These are phyloP conservation scores for Globisporangium spinosum DNA, from an alignment of 352 stramenopile genomes.

Conservation along the genomic window DNA sequence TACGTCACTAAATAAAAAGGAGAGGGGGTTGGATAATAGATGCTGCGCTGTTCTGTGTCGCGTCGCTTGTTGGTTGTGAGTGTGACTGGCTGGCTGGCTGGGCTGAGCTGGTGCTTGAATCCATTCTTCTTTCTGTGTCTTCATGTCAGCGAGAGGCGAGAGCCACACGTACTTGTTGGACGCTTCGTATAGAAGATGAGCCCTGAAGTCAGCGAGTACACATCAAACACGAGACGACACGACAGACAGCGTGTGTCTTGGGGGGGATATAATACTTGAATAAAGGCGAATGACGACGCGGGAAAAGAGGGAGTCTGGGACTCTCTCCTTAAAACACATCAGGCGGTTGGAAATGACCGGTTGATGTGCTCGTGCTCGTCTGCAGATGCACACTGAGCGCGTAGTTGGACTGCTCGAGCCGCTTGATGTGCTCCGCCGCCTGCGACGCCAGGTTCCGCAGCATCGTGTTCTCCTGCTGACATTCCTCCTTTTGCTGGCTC, in stretches of 20 bases:
- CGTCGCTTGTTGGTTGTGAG: background rate
- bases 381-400: slow-evolving; percentile 82
- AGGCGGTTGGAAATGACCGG: slow-evolving; percentile 42
- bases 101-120: background rate
- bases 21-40: background rate
- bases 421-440: slow-evolving; percentile 83
- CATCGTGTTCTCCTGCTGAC: slow-evolving; percentile 62
- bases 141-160: background rate
- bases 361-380: slow-evolving; percentile 54
- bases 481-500: slow-evolving; percentile 86
- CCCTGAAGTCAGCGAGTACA: background rate
- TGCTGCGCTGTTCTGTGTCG: background rate
- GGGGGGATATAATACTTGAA: slow-evolving; percentile 11
- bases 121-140: background rate
- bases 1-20: slow-evolving; percentile 17
- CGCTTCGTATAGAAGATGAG: background rate
- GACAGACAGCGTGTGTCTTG: background rate
- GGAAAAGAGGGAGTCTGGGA: background rate
- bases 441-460: slow-evolving; percentile 73
- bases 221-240: no score
- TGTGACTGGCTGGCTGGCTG: background rate
- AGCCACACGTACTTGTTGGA: background rate
- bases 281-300: background rate
- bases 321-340: slow-evolving; percentile 57
- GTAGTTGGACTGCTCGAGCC: slow-evolving; percentile 86